Base-by-base conservation (phyloP, 1,284 basidiomycete genomes). In the Cryptococcus sp. region DNA sequence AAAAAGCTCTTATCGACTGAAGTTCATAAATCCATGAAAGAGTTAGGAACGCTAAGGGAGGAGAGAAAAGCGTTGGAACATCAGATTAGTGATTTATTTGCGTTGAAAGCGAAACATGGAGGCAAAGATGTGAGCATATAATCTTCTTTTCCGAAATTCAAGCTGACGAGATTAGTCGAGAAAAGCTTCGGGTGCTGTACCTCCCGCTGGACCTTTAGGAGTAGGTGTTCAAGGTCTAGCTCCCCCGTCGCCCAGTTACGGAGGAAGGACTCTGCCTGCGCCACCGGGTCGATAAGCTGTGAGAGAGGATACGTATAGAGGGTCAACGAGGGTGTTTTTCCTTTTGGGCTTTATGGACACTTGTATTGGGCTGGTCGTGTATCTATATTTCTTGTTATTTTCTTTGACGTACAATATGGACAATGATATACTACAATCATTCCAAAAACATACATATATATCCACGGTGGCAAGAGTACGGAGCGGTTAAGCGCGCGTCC, bases 51-150 rank as follows among this genome's bases (percentile, higher is more conserved):
- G 38, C 77, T 90, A 51, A 84, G 88, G 60, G 81, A 83, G 56
- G 86, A 90, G 74, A 83, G 86, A 64, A 86, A 86, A 65, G 78
- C 76, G 11, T 77, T 90, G 30, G 87, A 90, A 68, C 83, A 84
- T 53, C 71, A 76, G 58, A 75, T 77, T 32, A 68, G 67, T 33
- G 76, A 77, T 56, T 58, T 76, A 38, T 76, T 77, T 47, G 73
- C 74, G 3, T 55, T 76, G 46, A 76, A 73, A 55, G 74, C 71
- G 43, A 77, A 77, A 55, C 67, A 69, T 52, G 64, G 63, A 32
- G 45, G 58, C 45, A 15, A 56, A 58, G 53, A 47, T 30, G 60
- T 61, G 50, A 58, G 60, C 38, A 10, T 41, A 10, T 10, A 10
- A n/a, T 41, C 38, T n/a, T 41, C n/a, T 10, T 10, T 41, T 41